Base-by-base conservation (phyloP, 305 asterid genomes). In the Fraxinus dipetala region DNA sequence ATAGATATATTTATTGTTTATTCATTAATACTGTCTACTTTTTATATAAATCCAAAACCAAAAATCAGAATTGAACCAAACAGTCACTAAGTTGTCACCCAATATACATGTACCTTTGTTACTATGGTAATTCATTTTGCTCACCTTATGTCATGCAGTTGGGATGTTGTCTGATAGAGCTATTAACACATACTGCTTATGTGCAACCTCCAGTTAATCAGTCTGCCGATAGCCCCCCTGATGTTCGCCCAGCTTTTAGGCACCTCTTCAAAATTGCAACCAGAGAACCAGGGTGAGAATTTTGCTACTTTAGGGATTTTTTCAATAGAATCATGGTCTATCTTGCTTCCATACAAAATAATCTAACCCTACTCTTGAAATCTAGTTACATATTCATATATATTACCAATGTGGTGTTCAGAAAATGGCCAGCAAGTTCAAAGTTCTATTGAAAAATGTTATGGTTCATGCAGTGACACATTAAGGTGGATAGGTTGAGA, bases 211-310 rank as follows among this genome's bases (percentile, higher is more conserved):
- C 97, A 72, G 89, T 88, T 75, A 84, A 80, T 88, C 97, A 92
- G 82, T 77, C 92, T 75, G 95, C 91, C 82, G 99, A 93, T 82
- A 76, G 87, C 36, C 99, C 99, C 31, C 99, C 97, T 80, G 98
- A 93, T 83, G 90, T 95, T 79, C 93, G 98, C 73, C 99, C 99
- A 81, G 99, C 99, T 35, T 95, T 95, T 87, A 90, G 92, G 87
- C 99, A 95, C 85, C 28, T 80, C 72, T 83, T 93, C 89, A 93
- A 90, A 92, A 85, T 90, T 48, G 84, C 95, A 79, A 61, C 91
- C 10, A 92, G 82, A 79, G 93, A 87, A 80, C 80, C 89, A n/a
- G 95, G 98, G 99, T 95, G 78, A 88, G 93, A 28, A 20, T 79
- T 32, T 78, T 63, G 63, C 77, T 30, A 78, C 79, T 35, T 7